Evolutionary conservation across 495 filamentous ascomycete species (phyloP).

Genomic region (Aspergillus hancockii): DNA sequence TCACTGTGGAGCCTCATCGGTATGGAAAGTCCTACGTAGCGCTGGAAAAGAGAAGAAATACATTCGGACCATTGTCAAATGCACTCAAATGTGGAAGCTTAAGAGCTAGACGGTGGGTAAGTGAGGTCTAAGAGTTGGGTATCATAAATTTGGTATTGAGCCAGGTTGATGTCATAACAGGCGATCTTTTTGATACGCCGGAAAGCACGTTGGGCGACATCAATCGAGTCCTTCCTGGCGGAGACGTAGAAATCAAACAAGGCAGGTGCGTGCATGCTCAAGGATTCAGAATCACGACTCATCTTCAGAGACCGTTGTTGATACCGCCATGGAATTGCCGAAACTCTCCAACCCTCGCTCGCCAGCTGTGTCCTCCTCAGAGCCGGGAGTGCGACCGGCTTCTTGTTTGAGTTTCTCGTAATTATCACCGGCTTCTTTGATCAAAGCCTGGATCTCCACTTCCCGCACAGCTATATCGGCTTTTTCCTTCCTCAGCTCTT

Average conservation of each 20-base stretch:
- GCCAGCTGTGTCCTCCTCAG: conserved; percentile 28
- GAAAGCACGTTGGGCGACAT: conserved; percentile 8
- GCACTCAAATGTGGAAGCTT: not conserved
- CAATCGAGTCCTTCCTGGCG: not conserved
- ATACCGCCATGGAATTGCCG: conserved; percentile 33
- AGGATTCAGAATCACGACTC: conserved; percentile 20
- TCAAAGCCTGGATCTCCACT: conserved; percentile 75
- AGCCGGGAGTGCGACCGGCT: conserved; percentile 42
- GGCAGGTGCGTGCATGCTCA: conserved; percentile 1
- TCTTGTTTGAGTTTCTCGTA: conserved; percentile 65
- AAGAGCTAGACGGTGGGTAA: conserved; percentile 5
- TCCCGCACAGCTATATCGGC: conserved; percentile 71
- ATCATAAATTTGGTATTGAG: conserved; percentile 11
- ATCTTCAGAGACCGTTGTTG: conserved; percentile 28
- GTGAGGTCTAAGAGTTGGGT: conserved; percentile 7
- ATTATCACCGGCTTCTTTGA: conserved; percentile 80
- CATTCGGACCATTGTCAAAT: conserved; percentile 17
- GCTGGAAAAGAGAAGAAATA: conserved; percentile 24
- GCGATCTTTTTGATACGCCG: conserved; percentile 1
- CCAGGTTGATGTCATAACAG: not conserved
- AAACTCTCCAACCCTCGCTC: conserved; percentile 46
- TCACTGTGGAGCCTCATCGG: conserved; percentile 20
- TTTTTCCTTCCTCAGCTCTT: conserved; percentile 65
- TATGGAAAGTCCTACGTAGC: conserved; percentile 14
- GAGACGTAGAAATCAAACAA: not conserved